A percentile compares a stretch with the other conserved stretches of the same genome.
Evolutionary conservation across 2,329 filamentous ascomycete species (phyloP).

Genomic region (Daldinia sp.): DNA sequence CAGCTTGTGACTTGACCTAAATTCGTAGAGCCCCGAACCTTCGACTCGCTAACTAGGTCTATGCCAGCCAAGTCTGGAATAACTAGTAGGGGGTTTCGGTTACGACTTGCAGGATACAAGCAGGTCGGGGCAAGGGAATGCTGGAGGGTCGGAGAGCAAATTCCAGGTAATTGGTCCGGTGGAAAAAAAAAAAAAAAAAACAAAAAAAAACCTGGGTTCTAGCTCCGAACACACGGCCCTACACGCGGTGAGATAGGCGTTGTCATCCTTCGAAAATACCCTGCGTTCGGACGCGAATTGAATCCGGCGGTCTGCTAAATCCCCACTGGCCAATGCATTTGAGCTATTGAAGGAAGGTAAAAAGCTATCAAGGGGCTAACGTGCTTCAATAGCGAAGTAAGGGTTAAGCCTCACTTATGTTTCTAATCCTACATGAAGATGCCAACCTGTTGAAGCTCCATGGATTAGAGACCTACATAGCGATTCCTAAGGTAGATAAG

Average conservation of each 20-base stretch:
- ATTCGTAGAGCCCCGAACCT: constrained; percentile 35
- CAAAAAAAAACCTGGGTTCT: constrained; percentile 21
- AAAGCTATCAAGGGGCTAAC: constrained; percentile 3
- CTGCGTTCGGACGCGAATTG: constrained; percentile 22
- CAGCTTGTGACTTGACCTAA: constrained; percentile 37
- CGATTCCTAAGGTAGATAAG: background rate
- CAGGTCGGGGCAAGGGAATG: constrained; percentile 38
- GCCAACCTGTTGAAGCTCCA: background rate
- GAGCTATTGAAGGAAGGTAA: constrained; percentile 4
- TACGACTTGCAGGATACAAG: constrained; percentile 32
- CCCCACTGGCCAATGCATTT: constrained; percentile 13
- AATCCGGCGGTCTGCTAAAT: constrained; percentile 27
- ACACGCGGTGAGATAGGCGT: constrained; percentile 28
- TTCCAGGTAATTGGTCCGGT: constrained; percentile 40
- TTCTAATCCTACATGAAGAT: constrained; percentile 5
- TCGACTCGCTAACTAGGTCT: constrained; percentile 21
- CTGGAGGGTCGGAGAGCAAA: constrained; percentile 26
- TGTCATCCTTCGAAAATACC: constrained; percentile 18
- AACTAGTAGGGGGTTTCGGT: constrained; percentile 30
- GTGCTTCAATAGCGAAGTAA: constrained; percentile 5
- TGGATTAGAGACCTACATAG: background rate
- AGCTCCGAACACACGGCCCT: constrained; percentile 28
- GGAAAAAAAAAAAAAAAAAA: constrained; percentile 2
- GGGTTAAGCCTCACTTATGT: background rate
- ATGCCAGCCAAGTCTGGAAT: constrained; percentile 5